Percentiles rank a stretch among this genome's conserved stretches.
Evolutionary conservation across 2,329 filamentous ascomycete species (phyloP).

Genomic region (Tolypocladium tundrense): DNA sequence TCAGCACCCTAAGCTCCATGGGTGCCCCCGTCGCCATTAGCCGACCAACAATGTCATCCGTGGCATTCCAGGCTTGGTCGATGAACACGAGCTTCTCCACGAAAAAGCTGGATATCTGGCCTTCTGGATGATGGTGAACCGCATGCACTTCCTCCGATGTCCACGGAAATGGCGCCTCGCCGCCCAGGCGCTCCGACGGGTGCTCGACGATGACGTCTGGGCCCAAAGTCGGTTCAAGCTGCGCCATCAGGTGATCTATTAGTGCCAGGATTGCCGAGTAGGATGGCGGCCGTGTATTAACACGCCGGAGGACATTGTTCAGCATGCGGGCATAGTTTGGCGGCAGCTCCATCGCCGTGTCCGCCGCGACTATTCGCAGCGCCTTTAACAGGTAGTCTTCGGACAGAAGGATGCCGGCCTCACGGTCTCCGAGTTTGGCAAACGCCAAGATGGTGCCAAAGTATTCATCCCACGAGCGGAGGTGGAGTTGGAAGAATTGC

Average conservation of each 20-base stretch:
- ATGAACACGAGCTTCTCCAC: constrained; percentile 56
- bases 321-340: constrained; percentile 46
- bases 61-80: constrained; percentile 43
- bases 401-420: constrained; percentile 49
- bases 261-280: constrained; percentile 44
- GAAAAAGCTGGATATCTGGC: constrained; percentile 36
- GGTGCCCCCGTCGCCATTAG: constrained; percentile 42
- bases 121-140: constrained; percentile 28
- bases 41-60: constrained; percentile 44
- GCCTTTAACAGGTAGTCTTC: constrained; percentile 49
- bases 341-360: constrained; percentile 39
- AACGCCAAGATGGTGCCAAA: constrained; percentile 64
- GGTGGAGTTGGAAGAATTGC: constrained; percentile 48
- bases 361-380: constrained; percentile 51
- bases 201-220: constrained; percentile 26
- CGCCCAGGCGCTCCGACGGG: constrained; percentile 26
- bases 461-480: constrained; percentile 66
- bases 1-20: constrained; percentile 41
- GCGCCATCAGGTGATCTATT: constrained; percentile 32
- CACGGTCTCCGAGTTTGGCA: constrained; percentile 47
- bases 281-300: constrained; percentile 37
- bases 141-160: constrained; percentile 34
- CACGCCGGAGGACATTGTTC: constrained; percentile 38
- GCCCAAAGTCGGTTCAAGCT: constrained; percentile 28
- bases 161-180: constrained; percentile 29